These are phyloP conservation scores for Cyberlindnera suaveolens DNA, from an alignment of 805 yeast genomes.

Conservation along the genomic window DNA sequence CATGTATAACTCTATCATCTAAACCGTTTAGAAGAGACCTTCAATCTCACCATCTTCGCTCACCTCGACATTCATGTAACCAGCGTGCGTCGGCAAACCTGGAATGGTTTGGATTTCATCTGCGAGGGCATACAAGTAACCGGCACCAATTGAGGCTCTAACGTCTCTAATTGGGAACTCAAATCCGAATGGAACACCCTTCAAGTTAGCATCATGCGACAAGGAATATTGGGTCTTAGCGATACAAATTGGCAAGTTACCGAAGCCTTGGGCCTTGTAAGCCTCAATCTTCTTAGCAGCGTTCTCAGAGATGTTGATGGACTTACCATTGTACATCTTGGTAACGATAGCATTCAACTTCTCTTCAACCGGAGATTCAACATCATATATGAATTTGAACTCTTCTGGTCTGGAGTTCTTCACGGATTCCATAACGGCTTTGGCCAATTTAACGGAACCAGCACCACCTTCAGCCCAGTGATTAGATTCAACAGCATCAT, in stretches of 20 bases:
- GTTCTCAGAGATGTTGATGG: conserved; percentile 59
- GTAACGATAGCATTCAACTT: conserved; percentile 63
- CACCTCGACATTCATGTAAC: conserved; percentile 83
- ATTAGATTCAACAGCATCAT: conserved; percentile 72
- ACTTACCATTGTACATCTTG: conserved; percentile 74
- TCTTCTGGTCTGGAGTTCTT: conserved; percentile 35
- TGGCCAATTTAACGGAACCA: conserved; percentile 71
- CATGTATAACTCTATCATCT: background rate
- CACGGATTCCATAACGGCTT: conserved; percentile 61
- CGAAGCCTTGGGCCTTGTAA: conserved; percentile 71
- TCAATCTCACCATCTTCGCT: conserved; percentile 76
- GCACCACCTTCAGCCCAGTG: conserved; percentile 86
- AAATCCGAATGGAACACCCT: conserved; percentile 80
- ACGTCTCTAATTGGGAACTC: conserved; percentile 78
- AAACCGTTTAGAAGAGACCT: conserved; percentile 53
- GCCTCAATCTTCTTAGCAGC: conserved; percentile 65
- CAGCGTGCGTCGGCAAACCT: conserved; percentile 79
- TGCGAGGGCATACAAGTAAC: conserved; percentile 77
- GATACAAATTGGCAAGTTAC: conserved; percentile 72
- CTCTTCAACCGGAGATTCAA: conserved; percentile 59
- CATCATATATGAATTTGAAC: conserved; percentile 53
- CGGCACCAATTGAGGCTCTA: conserved; percentile 76
- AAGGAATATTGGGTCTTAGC: conserved; percentile 84
- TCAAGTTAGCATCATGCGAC: conserved; percentile 75
- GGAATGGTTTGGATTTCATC: conserved; percentile 86